Evolutionary conservation across 2,329 filamentous ascomycete species (phyloP).

Genomic region (Trichoderma koningii): DNA sequence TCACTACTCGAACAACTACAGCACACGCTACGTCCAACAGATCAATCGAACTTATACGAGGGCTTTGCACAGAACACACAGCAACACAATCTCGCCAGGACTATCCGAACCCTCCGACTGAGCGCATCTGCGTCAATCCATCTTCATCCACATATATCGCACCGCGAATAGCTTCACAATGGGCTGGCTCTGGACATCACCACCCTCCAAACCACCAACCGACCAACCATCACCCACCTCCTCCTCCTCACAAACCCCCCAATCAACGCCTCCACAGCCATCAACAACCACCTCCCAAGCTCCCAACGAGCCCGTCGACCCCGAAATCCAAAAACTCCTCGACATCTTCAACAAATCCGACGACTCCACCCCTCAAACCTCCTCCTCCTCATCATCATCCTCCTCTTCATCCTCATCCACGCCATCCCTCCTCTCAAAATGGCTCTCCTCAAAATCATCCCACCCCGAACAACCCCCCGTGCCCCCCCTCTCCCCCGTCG

Average conservation of each 20-base stretch:
- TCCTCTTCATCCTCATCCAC: conserved; percentile 32
- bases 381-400: conserved; percentile 29
- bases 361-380: conserved; percentile 35
- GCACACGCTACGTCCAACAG: neutral
- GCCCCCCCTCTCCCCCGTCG: conserved; percentile 49
- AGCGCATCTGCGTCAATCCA: neutral
- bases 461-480: conserved; percentile 30
- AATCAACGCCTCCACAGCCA: conserved; percentile 28
- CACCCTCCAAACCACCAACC: conserved; percentile 38
- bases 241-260: conserved; percentile 30
- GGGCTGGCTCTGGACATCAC: conserved; percentile 64
- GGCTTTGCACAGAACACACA: neutral
- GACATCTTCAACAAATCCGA: conserved; percentile 46
- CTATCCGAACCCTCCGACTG: too few species aligned
- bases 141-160: neutral
- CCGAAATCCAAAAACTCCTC: conserved; percentile 58
- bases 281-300: conserved; percentile 31
- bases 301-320: conserved; percentile 43
- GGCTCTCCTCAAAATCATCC: conserved; percentile 39
- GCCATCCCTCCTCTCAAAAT: conserved; percentile 34
- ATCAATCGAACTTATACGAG: neutral
- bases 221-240: conserved; percentile 32
- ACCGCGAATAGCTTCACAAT: conserved; percentile 43
- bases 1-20: neutral
- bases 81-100: neutral